Evolutionary conservation across 129 eudicot species (phyloP), one percentile per base, ranked within the genome.

Genomic region (Daucus carota): DNA sequence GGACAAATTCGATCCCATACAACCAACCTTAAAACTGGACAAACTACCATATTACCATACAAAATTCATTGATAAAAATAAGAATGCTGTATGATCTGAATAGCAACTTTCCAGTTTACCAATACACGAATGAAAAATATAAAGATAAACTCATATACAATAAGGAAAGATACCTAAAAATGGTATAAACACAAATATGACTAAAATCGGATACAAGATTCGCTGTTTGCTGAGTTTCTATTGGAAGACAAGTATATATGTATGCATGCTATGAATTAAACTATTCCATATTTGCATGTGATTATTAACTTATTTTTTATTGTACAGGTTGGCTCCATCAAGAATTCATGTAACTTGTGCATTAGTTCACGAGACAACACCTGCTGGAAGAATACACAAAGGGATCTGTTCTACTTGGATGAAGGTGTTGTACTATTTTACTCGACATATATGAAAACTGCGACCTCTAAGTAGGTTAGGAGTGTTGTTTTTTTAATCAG

Each of bases 381-480:
- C 96, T 65, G 88, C 91, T 1, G 97, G 96, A 50, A 83, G 92
- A 54, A 80, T 84, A 45, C 97, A 92, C 79, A 87, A 75, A 82
- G 97, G 96, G 42, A 82, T 89, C 43, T 92, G 96, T 78, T 89
- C 97, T 12, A 92, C 92, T 48, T 92, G 97, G 97, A 92, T 92
- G 96, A 89, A 92, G 97, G 97, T 92, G 79, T 45, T 43, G n/a
- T 42, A 6, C 47, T 29, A 13, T 24, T 43, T 1, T 43, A 44
- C 32, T 43, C 43, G 24, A 38, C 18, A 22, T 57, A 57, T 70
- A 2, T n/a, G 32, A 89, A 78, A 87, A 83, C 76, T 94, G 12
- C 92, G 75, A 77, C 89, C 34, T 89, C 95, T 81, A 10, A 65
- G 17, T 45, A 65, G 40, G 40, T 32, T 1, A 15, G 40, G 40